Evolutionary conservation across 108 stramenopile genomes (phyloP).

Genomic region (Seminavis robusta): DNA sequence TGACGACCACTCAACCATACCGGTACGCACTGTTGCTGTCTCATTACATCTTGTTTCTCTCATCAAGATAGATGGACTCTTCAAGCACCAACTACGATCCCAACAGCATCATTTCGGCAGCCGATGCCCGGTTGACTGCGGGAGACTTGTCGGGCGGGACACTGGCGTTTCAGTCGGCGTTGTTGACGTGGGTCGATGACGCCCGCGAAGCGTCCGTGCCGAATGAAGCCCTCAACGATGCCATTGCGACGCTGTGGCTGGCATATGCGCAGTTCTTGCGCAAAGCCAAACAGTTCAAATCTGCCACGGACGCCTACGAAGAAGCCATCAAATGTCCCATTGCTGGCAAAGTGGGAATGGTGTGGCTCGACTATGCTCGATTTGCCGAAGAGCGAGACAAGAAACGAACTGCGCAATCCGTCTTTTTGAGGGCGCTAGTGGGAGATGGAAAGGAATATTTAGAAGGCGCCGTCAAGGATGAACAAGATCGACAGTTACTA

Average conservation of each 20-base stretch:
- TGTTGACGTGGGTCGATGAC: slow-evolving; percentile 88
- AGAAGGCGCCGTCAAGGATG: slow-evolving; percentile 47
- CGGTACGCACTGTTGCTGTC: no score
- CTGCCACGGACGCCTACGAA: slow-evolving; percentile 82
- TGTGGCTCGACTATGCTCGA: slow-evolving; percentile 78
- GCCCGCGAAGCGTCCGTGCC: slow-evolving; percentile 47
- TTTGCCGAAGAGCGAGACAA: slow-evolving; percentile 74
- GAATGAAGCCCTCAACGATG: slow-evolving; percentile 35
- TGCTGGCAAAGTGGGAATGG: slow-evolving; percentile 50
- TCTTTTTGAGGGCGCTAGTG: slow-evolving; percentile 74
- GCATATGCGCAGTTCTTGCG: slow-evolving; percentile 67
- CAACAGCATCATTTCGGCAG: slow-evolving; percentile 51
- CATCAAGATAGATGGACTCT: not conserved
- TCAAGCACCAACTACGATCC: slow-evolving; percentile 38
- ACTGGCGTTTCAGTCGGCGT: slow-evolving; percentile 67
- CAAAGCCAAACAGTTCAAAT: slow-evolving; percentile 70
- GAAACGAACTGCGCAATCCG: slow-evolving; percentile 62
- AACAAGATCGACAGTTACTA: slow-evolving; percentile 57
- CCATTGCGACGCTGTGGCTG: slow-evolving; percentile 76
- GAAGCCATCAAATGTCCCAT: slow-evolving; percentile 70
- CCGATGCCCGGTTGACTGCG: slow-evolving; percentile 43
- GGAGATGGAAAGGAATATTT: slow-evolving; percentile 15
- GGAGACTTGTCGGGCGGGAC: slow-evolving; percentile 57
- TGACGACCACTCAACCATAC: no score
- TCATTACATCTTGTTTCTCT: not conserved